Evolutionary conservation across 116 monocot species (phyloP), one percentile per base, ranked within the genome.

Genomic region (Trichopus zeylanicus): DNA sequence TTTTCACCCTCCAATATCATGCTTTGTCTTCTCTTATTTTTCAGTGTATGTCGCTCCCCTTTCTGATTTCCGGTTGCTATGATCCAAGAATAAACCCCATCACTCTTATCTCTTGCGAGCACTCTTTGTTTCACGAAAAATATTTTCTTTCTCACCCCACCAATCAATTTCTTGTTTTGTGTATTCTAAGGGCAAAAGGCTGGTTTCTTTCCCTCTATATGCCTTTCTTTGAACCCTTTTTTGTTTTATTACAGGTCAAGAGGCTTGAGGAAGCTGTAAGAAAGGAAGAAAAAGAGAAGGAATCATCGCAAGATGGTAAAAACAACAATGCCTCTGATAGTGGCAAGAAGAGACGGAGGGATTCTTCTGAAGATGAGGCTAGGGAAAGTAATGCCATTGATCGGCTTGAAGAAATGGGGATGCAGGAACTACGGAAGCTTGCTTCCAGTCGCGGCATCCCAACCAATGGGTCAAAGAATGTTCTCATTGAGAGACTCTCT

Each of bases 231-330:
- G 42, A n/a, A n/a, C 12, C 3, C 63, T 19, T 16, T 51, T 46
- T 33, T 58, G 46, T 57, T 65, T 26, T 55, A 46, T 53, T 27
- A 6, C 55, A 88, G 88, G 88, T 80, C 24, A 65, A 61, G 54
- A 70, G 92, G 39, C 74, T 92, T 7, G 82, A 78, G 16, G 64
- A 60, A 16, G 81, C 85, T 8, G 29, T 84, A 24, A 35, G 51
- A 9, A 66, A 61, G 38, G 87, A 87, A 55, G 69, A 71, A 52
- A 60, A 63, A 35, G 46, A 61, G 33, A 31, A 63, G 53, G 60
- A 52, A 21, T 24, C 20, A 46, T 11, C 3, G 11, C 28, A 23
- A 26, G 72, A 57, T 15, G 65, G 23, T 16, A 16, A n/a, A 2
- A 23, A 2, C 7, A 59, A 26, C 5, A 22, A 23, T 27, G 18